Evolutionary conservation across 148 eudicot genomes (phyloP).

Genomic region (Suaeda aralocaspica): DNA sequence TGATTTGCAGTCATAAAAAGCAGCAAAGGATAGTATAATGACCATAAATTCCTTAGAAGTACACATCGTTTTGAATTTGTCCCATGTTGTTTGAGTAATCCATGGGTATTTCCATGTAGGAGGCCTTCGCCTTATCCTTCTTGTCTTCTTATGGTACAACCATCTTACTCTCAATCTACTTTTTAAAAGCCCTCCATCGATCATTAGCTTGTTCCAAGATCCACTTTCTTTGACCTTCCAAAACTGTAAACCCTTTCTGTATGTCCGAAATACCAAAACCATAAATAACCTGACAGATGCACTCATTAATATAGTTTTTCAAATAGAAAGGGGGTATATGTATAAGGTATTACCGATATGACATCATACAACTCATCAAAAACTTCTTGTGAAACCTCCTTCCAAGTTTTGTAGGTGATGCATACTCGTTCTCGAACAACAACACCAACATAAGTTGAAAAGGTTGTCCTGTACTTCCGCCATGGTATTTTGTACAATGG

Average conservation of each 20-base stretch:
- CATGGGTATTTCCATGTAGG: not conserved
- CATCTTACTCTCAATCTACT: not conserved
- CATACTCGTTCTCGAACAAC: conserved; percentile 5
- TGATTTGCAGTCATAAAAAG: not conserved
- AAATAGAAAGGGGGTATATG: not conserved
- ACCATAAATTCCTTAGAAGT: not conserved
- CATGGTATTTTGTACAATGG: not conserved
- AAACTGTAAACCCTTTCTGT: not conserved
- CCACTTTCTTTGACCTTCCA: not conserved
- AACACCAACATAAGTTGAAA: conserved; percentile 4
- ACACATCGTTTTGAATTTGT: not conserved
- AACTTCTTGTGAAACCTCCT: not conserved
- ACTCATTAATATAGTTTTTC: not conserved
- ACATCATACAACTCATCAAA: not conserved
- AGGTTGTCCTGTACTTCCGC: not conserved
- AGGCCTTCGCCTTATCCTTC: not conserved
- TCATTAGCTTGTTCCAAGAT: not conserved
- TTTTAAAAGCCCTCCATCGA: conserved; percentile 1
- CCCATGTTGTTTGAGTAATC: not conserved
- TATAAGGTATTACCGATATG: not conserved
- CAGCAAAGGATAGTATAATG: too few species aligned
- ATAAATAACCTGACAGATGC: not conserved
- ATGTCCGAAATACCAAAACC: not conserved
- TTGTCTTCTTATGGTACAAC: not conserved
- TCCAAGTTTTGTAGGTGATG: not conserved